phyloP scores from a whole-genome alignment of 352 stramenopile species.

The Phytophthora fragariaefolia region DNA sequence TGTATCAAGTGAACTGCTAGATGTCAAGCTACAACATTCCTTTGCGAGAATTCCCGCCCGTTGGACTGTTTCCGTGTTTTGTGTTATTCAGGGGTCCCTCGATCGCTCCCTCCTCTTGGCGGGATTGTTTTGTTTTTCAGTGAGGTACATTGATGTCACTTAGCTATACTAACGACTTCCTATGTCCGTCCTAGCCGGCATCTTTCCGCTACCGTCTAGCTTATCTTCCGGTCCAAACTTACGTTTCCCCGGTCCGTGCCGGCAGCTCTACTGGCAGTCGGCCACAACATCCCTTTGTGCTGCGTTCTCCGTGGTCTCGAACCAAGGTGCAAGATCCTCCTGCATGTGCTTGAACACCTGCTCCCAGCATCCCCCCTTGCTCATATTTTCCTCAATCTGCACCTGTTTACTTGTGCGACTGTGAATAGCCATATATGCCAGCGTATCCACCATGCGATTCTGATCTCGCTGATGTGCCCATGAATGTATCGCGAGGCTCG shows the following conservation, averaged over 20 bases:
- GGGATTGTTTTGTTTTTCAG: too few relatives aligned
- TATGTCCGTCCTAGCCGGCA: too few relatives aligned
- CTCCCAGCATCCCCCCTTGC: background rate
- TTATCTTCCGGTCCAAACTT: background rate
- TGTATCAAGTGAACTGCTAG: too few relatives aligned
- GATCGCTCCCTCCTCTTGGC: too few relatives aligned
- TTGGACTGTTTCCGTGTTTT: too few relatives aligned
- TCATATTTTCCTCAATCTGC: background rate
- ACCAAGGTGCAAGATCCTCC: background rate
- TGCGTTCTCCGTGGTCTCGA: background rate
- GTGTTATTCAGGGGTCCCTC: too few relatives aligned
- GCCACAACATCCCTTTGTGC: background rate
- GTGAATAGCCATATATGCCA: background rate
- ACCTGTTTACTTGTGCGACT: background rate
- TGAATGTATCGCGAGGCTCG: background rate
- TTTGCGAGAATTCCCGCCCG: too few relatives aligned
- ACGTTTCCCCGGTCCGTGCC: background rate
- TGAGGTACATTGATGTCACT: too few relatives aligned
- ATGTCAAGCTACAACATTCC: too few relatives aligned
- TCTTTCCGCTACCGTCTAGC: background rate
- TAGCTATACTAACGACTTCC: too few relatives aligned
- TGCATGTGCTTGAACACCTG: background rate
- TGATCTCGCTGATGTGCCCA: background rate
- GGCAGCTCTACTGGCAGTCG: background rate
- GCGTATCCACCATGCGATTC: background rate